These are phyloP conservation scores for Setaria viridis DNA, from an alignment of 202 grass and related monocot species.

Conservation along the genomic window DNA sequence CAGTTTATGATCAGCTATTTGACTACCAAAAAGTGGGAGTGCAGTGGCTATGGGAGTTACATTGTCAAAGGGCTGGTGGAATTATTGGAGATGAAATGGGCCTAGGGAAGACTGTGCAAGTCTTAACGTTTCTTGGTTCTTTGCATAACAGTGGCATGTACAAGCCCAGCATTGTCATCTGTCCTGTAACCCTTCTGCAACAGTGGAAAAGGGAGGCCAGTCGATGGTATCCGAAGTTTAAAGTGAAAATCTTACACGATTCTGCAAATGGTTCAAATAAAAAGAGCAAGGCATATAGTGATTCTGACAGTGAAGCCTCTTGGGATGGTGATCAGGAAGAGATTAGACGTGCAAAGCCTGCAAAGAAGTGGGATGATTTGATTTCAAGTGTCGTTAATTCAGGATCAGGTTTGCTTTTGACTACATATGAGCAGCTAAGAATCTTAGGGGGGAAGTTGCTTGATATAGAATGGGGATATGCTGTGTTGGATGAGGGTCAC, in stretches of 20 bases:
- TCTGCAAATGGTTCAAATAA: slow-evolving; percentile 65
- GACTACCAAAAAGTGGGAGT: slow-evolving; percentile 97
- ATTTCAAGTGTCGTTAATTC: slow-evolving; percentile 80
- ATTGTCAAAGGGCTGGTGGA: slow-evolving; percentile 91
- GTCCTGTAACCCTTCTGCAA: slow-evolving; percentile 83
- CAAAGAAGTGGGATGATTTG: slow-evolving; percentile 80
- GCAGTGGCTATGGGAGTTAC: slow-evolving; percentile 95
- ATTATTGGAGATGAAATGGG: slow-evolving; percentile 99
- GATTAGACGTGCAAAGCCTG: slow-evolving; percentile 48
- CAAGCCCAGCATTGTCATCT: slow-evolving; percentile 84
- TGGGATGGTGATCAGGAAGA: slow-evolving; percentile 64
- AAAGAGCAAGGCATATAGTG: slow-evolving; percentile 55
- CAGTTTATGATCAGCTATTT: slow-evolving; percentile 73
- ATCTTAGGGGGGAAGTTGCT: slow-evolving; percentile 77
- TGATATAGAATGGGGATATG: slow-evolving; percentile 91
- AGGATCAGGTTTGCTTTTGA: slow-evolving; percentile 88
- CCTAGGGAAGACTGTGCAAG: slow-evolving; percentile 88
- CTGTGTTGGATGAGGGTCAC: slow-evolving; percentile 90
- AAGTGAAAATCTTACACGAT: slow-evolving; percentile 87
- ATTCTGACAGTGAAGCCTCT: slow-evolving; percentile 75
- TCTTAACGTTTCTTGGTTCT: slow-evolving; percentile 86
- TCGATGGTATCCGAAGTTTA: slow-evolving; percentile 92
- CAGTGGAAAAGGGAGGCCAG: slow-evolving; percentile 86
- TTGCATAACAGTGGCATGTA: slow-evolving; percentile 88
- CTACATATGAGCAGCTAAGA: slow-evolving; percentile 91